Evolutionary conservation across 768 basidiomycete genomes (phyloP).

Genomic region (Rhizopogon vinicolor): DNA sequence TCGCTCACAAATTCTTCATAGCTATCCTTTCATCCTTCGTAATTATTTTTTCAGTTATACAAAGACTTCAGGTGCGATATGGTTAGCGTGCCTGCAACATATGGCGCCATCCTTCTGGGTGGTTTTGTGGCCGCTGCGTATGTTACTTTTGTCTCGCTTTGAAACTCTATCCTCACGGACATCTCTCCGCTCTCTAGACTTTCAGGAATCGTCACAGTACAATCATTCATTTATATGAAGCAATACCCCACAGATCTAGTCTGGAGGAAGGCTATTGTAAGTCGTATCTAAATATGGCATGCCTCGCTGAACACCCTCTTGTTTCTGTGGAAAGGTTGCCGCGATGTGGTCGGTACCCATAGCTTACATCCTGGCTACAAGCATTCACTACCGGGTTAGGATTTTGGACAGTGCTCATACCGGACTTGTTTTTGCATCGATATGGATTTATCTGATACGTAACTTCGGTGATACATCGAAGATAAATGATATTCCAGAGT

Average conservation of each 20-base stretch:
- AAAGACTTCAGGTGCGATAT: neutral
- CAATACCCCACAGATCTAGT: slow-evolving; percentile 21
- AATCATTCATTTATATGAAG: slow-evolving; percentile 24
- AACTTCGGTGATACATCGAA: slow-evolving; percentile 34
- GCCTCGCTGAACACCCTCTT: neutral
- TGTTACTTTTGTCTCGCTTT: neutral
- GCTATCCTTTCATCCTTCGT: neutral
- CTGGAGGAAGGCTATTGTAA: slow-evolving; percentile 18
- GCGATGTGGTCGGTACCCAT: slow-evolving; percentile 18
- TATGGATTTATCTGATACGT: slow-evolving; percentile 41
- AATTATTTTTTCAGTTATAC: neutral
- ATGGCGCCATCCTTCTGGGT: slow-evolving; percentile 25
- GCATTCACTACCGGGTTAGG: slow-evolving; percentile 9
- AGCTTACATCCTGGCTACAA: neutral
- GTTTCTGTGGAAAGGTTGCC: slow-evolving; percentile 14
- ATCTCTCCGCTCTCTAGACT: slow-evolving; percentile 10
- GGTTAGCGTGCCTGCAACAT: slow-evolving; percentile 14
- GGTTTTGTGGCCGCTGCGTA: slow-evolving; percentile 25
- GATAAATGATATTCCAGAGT: slow-evolving; percentile 45
- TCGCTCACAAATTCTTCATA: neutral
- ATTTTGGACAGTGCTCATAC: slow-evolving; percentile 37
- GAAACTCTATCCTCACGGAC: neutral
- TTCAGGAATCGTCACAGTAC: slow-evolving; percentile 23
- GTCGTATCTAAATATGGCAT: neutral
- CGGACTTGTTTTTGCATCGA: slow-evolving; percentile 32